Base-by-base conservation (phyloP, 2,329 filamentous ascomycete genomes). In the Alternaria viburni region DNA sequence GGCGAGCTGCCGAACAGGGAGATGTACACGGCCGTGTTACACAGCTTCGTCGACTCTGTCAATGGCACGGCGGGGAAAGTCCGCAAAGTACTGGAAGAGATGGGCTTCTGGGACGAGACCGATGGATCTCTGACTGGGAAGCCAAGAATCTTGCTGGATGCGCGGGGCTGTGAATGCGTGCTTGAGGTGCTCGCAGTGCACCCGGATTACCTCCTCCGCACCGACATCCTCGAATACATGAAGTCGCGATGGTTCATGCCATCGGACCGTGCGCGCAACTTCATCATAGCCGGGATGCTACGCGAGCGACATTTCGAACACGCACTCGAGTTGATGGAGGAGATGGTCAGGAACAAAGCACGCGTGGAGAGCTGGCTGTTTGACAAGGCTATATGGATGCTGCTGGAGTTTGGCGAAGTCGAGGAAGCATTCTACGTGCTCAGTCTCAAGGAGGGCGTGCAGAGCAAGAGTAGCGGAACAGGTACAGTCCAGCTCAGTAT, bases 261-360 rank as follows among this genome's bases (percentile, higher is more conserved):
- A 9, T 88, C 85, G 45, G 86, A 84, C 11, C 83, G 86, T 7
- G 90, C 89, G 9, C 87, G 87, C 75, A 87, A 91, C 70, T 88
- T 87, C 74, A 84, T 96, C 19, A 86, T 91, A 2, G 81, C 93
- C 10, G 93, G 93, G 0, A 81, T 96, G 62, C 83, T 98, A 36
- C 87, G 93, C 19, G 94, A 97, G 71, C 88, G 89, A 1, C 91
- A 96, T 72, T 90, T 93, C 66, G 96, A 98, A 80, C 82, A 94
- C 66, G 94, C 93, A 2, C 82, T 97, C 61, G 82, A 86, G 55
- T 88, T 88, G 68, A 79, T 97, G 45, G 89, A 92, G 41, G 81
- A 86, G 21, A 88, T 97, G 85, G 82, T 88, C 45, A 81, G 83
- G 55, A 83, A 87, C 52, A 82, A 84, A 3, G 82, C 87, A 1